These are phyloP conservation scores for Arthrobotrys sphaeroides DNA, from an alignment of 2,329 filamentous ascomycete species.

Conservation along the genomic window DNA sequence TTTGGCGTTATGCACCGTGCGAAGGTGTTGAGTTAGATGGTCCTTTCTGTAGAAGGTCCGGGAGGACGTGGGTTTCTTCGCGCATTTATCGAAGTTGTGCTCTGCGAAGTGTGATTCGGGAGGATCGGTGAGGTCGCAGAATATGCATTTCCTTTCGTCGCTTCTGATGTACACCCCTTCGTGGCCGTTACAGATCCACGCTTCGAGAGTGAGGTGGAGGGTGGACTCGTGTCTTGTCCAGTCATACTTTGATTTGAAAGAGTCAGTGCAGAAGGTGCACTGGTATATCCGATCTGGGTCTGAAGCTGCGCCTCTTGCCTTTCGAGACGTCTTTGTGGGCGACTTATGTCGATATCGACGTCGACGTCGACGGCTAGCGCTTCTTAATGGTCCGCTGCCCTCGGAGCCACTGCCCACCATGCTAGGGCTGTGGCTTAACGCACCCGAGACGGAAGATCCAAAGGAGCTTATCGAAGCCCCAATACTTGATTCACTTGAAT, in stretches of 20 bases:
- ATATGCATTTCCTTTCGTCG: conserved; percentile 69
- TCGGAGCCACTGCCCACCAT: conserved; percentile 10
- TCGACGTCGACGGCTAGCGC: neutral
- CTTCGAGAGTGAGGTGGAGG: conserved; percentile 71
- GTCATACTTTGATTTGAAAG: conserved; percentile 74
- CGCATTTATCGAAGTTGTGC: conserved; percentile 72
- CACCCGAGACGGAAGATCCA: neutral
- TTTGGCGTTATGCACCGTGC: conserved; percentile 72
- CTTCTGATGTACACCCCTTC: conserved; percentile 68
- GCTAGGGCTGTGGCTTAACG: neutral
- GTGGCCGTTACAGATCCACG: conserved; percentile 69
- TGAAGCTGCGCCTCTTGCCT: neutral
- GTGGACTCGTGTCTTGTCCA: conserved; percentile 78
- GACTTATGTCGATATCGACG: neutral
- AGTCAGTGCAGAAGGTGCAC: conserved; percentile 75
- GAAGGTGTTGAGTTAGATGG: conserved; percentile 73
- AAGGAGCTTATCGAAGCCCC: neutral
- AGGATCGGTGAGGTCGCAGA: conserved; percentile 69
- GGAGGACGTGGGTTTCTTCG: conserved; percentile 71
- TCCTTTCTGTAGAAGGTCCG: conserved; percentile 74
- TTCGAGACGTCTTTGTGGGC: neutral
- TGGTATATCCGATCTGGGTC: conserved; percentile 66
- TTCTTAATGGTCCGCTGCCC: neutral
- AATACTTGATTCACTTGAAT: neutral
- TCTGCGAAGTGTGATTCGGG: conserved; percentile 68